phyloP scores from a whole-genome alignment of 495 filamentous ascomycete genomes.

The Penicillium taxi region DNA sequence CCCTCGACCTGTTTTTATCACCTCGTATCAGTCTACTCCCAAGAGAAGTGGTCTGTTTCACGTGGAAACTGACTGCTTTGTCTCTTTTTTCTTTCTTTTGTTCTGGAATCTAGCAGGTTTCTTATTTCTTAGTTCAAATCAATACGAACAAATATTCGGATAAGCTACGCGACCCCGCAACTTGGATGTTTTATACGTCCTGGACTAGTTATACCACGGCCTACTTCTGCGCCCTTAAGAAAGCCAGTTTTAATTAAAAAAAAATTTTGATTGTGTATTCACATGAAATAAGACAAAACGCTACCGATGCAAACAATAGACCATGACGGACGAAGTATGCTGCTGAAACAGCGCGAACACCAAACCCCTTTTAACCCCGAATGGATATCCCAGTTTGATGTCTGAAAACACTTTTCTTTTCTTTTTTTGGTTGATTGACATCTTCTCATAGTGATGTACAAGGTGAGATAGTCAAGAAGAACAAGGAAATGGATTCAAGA shows the following conservation, averaged over 20 bases:
- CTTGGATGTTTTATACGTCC: no score
- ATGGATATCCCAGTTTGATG: conserved; percentile 26
- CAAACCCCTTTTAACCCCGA: conserved; percentile 25
- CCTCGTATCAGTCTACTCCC: conserved; percentile 31
- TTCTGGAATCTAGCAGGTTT: conserved; percentile 22
- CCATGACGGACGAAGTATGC: conserved; percentile 22
- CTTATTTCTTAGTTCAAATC: conserved; percentile 9
- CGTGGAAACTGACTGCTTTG: conserved; percentile 13
- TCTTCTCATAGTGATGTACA: conserved; percentile 12
- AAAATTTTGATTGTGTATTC: no score
- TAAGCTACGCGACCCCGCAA: no score
- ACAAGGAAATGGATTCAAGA: conserved; percentile 24
- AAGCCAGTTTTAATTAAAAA: no score
- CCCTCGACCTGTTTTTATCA: conserved; percentile 19
- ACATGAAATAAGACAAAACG: conserved; percentile 25
- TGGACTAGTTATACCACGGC: no score
- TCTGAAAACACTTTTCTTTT: conserved; percentile 27
- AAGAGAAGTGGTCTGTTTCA: conserved; percentile 12
- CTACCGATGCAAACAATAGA: conserved; percentile 28
- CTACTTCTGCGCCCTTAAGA: no score
- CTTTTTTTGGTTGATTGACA: conserved; percentile 17
- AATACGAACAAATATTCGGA: conserved; percentile 8
- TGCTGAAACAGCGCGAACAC: conserved; percentile 25
- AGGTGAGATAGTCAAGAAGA: conserved; percentile 28
- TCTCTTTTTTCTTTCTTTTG: conserved; percentile 19